Evolutionary conservation across 139 green algal genomes (phyloP).

Genomic region (Marvania coccoides): DNA sequence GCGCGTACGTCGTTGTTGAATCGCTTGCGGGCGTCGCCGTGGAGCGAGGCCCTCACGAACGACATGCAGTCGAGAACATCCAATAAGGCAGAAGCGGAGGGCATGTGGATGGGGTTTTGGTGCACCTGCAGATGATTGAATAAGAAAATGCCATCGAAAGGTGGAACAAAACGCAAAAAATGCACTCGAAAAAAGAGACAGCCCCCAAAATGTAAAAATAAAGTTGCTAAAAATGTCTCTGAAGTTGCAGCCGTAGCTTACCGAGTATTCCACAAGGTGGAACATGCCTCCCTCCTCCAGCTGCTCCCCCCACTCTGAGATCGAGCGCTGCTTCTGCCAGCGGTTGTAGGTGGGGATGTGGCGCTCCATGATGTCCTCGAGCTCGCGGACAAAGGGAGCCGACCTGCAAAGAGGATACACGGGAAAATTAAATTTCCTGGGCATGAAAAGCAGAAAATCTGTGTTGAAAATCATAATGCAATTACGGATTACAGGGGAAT

Average conservation of each 20-base stretch:
- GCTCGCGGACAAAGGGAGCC: background rate
- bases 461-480: background rate
- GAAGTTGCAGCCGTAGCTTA: too few species aligned
- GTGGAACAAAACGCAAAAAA: too few species aligned
- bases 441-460: background rate
- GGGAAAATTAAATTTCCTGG: background rate
- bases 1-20: conserved; percentile 22
- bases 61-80: conserved; percentile 27
- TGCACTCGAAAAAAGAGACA: too few species aligned
- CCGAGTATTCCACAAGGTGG: conserved; percentile 12
- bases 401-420: background rate
- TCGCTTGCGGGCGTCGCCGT: conserved; percentile 9
- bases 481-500: background rate
- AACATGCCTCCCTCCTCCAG: conserved; percentile 16
- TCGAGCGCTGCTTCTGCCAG: conserved; percentile 14
- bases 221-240: too few species aligned
- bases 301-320: conserved; percentile 12
- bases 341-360: conserved; percentile 1
- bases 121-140: too few species aligned
- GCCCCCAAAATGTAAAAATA: too few species aligned
- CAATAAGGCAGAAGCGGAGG: background rate
- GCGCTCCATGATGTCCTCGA: conserved; percentile 7
- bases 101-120: conserved; percentile 22
- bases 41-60: conserved; percentile 9
- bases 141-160: too few species aligned